Percentiles rank a stretch among this genome's conserved stretches.
Evolutionary conservation across 2,329 filamentous ascomycete species (phyloP).

Genomic region (Chaetomiaceae sp.): DNA sequence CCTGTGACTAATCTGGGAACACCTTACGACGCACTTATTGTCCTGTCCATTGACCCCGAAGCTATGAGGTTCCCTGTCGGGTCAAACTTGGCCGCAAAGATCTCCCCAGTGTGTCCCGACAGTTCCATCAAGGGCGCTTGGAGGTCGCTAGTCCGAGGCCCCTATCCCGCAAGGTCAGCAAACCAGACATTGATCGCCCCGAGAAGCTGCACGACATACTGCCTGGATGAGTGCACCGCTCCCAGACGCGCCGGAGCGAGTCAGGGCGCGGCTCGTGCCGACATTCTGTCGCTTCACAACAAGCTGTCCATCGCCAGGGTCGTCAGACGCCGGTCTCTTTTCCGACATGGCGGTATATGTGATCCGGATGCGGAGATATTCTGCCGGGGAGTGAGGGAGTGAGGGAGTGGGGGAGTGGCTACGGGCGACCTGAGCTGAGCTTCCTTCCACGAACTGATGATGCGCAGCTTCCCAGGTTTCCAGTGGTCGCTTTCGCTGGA

Average conservation of each 20-base stretch:
- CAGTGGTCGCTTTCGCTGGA: too few species aligned
- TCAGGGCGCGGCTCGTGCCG: conserved; percentile 45
- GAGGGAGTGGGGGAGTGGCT: too few species aligned
- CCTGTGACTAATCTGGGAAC: not conserved
- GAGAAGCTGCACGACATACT: conserved; percentile 35
- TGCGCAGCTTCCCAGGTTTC: too few species aligned
- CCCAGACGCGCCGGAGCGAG: conserved; percentile 48
- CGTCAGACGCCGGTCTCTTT: conserved; percentile 84
- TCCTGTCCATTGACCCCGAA: conserved; percentile 91
- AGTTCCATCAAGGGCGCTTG: conserved; percentile 94
- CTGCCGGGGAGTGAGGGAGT: too few species aligned
- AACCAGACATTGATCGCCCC: not conserved
- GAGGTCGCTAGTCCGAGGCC: conserved; percentile 72
- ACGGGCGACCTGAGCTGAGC: too few species aligned
- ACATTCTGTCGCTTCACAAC: conserved; percentile 86
- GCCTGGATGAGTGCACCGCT: conserved; percentile 47
- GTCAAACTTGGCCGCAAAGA: conserved; percentile 88
- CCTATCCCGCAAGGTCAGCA: conserved; percentile 43
- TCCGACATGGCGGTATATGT: conserved; percentile 66
- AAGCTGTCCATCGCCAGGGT: conserved; percentile 73
- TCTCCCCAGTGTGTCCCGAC: conserved; percentile 74
- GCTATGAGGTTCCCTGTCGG: conserved; percentile 83
- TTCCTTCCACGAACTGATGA: too few species aligned
- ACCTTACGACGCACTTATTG: conserved; percentile 62
- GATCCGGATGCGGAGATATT: too few species aligned